Base-by-base conservation (phyloP, 345 rosid species). In the Pugionium dolabratum region DNA sequence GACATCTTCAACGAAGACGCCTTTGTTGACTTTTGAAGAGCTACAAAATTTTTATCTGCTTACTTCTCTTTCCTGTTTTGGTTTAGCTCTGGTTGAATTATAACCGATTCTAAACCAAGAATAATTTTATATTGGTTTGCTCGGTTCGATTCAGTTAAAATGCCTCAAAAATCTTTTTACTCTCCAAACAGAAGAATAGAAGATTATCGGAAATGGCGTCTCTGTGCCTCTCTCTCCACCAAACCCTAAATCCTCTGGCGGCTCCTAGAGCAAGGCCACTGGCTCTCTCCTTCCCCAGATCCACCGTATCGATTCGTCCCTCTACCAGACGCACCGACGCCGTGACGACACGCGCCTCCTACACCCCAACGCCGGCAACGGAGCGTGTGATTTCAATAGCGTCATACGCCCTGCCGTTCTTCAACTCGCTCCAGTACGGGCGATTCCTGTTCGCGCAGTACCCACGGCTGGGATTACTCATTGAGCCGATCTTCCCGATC, bases 351-450 rank as follows among this genome's bases (percentile, higher is more conserved):
- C 80, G 81, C 39, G 82, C 83, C 46, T 85, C 90, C 35, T 78
- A 75, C 79, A 87, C 64, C 26, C 80, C 92, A n/a, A 85, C 91
- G 2, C 91, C 96, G 1, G 98, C 94, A 6, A 75, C 81, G 0
- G 97, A 92, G 32, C 89, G 98, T 47, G 63, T 89, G 41, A 79
- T 89, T 62, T 80, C 97, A 28, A 85, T 84, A 67, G 87, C 77
- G 0, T 67, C 98, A 5, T 92, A 92, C 84, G 75, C 89, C 9
- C 88, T 93, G 27, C 98, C 97, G 0, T 90, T 93, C 83, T 81
- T 93, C 81, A 87, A 87, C 62, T 81, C 94, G 18, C 80, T 90
- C 64, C 98, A 86, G 70, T 90, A 89, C 79, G 97, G 97, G 0
- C 82, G 90, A 30, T 86, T 82, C 82, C 84, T 93, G 36, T 84